These are phyloP conservation scores for Phellinidium pouzarii DNA, from an alignment of 1,284 basidiomycete genomes.

Conservation along the genomic window DNA sequence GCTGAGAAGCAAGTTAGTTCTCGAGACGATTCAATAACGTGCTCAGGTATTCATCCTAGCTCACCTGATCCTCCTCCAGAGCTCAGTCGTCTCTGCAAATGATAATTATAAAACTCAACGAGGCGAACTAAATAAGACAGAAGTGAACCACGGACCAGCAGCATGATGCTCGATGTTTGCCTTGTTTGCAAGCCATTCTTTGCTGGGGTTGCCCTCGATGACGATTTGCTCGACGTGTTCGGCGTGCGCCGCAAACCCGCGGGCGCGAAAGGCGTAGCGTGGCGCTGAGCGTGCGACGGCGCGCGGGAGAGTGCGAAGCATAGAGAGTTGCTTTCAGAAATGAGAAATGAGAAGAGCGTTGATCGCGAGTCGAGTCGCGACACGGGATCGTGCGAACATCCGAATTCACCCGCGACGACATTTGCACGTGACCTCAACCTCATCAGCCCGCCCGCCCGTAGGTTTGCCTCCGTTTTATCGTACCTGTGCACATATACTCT, in stretches of 20 bases:
- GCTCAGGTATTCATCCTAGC: conserved; percentile 18
- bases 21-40: not conserved
- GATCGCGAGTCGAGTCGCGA: not conserved
- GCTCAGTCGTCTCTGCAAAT: conserved; percentile 59
- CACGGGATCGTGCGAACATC: not conserved
- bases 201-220: conserved; percentile 21
- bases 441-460: too few species aligned
- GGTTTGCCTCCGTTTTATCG: not conserved
- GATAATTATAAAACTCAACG: conserved; percentile 10
- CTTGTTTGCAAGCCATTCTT: conserved; percentile 48
- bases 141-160: conserved; percentile 37
- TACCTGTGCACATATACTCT: not conserved
- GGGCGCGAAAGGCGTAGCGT: conserved; percentile 36
- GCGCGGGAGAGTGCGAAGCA: conserved; percentile 29
- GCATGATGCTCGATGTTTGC: conserved; percentile 63
- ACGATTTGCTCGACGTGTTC: conserved; percentile 16
- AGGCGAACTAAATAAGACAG: conserved; percentile 14
- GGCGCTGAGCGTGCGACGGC: conserved; percentile 37
- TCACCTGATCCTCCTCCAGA: conserved; percentile 84
- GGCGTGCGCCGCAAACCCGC: conserved; percentile 31
- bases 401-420: not conserved
- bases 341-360: not conserved
- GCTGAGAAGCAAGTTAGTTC: conserved; percentile 32
- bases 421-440: too few species aligned
- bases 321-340: not conserved